Evolutionary conservation across 306 rosid species (phyloP), one percentile per base, ranked within the genome.

Genomic region (Fragaria ananassa): DNA sequence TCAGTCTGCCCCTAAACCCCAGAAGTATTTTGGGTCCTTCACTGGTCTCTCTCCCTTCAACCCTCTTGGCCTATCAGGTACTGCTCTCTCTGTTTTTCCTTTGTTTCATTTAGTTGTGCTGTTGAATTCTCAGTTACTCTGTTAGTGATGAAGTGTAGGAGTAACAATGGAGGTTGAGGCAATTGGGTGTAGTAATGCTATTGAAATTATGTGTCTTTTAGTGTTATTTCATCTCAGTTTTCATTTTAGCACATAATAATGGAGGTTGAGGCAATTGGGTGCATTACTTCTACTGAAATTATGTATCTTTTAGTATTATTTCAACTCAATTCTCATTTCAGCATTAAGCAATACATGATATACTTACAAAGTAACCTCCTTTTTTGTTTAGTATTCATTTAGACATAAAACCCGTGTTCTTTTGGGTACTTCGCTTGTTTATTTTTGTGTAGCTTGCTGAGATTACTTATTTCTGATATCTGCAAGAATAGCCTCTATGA

Each of bases 1-100:
- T 74, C 78, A 76, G 77, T 8, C 74, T 5, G 72, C 41, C 6
- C 25, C 83, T 68, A 88, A 82, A 75, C 72, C 82, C 85, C 82
- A 85, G 44, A 54, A 81, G 15, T 58, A 75, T 45, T 79, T 87
- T 11, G 80, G 85, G 44, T 85, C 91, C 46, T 89, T 86, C 89
- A 66, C 84, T 0, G 98, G 97, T 35, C 91, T 91, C 11, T 78
- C 88, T 42, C 91, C 91, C 80, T 77, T 84, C 0, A 76, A 57
- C 50, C 85, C 86, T 69, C 63, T 15, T 39, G 71, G 69, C 83
- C 50, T 88, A 81, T 57, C 85, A 90, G 98, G 98, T 91, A 74
- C 57, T 75, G 60, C 61, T 74, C 14, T 74, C 19, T 62, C 25
- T 65, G 68, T 65, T 63, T 44, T 39, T 10, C 4, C 29, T 0